A percentile compares a stretch with the other conserved stretches of the same genome.
These are phyloP conservation scores for Nemania serpens DNA, from an alignment of 2,329 filamentous ascomycete genomes.

Conservation along the genomic window DNA sequence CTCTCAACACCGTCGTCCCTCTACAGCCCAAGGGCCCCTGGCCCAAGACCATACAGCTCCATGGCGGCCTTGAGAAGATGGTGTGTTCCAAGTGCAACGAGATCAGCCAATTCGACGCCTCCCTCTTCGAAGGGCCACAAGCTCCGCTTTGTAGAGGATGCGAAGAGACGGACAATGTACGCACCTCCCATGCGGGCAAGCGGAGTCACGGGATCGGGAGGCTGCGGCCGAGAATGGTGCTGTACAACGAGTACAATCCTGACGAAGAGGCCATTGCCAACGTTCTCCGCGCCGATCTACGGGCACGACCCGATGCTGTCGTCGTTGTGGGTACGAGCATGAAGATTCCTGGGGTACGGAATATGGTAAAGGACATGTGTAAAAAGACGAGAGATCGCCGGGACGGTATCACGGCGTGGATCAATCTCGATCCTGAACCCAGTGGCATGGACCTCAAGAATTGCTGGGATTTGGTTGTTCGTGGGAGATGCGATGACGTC, in stretches of 20 bases:
- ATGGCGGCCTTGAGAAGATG: conserved; percentile 94
- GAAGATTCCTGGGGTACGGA: conserved; percentile 89
- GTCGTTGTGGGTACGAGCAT: conserved; percentile 95
- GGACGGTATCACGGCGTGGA: conserved; percentile 89
- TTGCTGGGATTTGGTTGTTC: conserved; percentile 90
- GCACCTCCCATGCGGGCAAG: conserved; percentile 77
- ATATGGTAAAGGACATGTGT: conserved; percentile 90
- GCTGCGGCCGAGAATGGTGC: conserved; percentile 87
- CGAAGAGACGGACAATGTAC: conserved; percentile 73
- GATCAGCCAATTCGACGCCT: conserved; percentile 74
- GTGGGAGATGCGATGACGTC: conserved; percentile 85
- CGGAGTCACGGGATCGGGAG: conserved; percentile 92
- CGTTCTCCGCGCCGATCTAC: conserved; percentile 84
- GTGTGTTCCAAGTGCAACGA: conserved; percentile 90
- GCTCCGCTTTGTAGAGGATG: conserved; percentile 81
- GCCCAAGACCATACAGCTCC: conserved; percentile 91
- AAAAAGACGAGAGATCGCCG: conserved; percentile 79
- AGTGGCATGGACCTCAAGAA: conserved; percentile 84
- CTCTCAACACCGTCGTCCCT: conserved; percentile 79
- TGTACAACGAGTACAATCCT: conserved; percentile 97
- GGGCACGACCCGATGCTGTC: conserved; percentile 84
- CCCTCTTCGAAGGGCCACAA: conserved; percentile 81
- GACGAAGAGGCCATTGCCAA: conserved; percentile 95
- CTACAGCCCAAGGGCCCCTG: conserved; percentile 84
- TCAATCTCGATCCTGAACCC: conserved; percentile 87